Evolutionary conservation across 768 basidiomycete genomes (phyloP).

Genomic region (Cubamyces sp.): DNA sequence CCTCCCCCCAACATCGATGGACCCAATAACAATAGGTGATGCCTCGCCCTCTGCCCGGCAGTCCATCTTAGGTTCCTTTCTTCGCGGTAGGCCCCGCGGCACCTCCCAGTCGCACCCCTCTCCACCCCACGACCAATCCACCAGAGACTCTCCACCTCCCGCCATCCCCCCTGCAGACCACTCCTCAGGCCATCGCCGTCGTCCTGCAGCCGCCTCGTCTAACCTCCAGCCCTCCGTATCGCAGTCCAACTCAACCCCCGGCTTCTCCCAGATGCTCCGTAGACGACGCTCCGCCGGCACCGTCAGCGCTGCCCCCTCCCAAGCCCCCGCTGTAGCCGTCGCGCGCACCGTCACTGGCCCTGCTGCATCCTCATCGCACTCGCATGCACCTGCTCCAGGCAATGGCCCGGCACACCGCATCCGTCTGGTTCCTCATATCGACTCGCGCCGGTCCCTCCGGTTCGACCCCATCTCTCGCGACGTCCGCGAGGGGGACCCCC

Average conservation of each 20-base stretch:
- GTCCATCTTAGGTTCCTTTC: conserved; percentile 73
- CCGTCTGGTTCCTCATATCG: conserved; percentile 94
- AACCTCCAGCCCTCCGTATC: conserved; percentile 42
- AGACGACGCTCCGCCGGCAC: conserved; percentile 68
- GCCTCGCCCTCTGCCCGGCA: conserved; percentile 48
- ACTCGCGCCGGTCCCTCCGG: conserved; percentile 82
- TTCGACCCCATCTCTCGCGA: conserved; percentile 94
- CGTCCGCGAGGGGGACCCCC: conserved; percentile 66
- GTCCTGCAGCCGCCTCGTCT: conserved; percentile 43
- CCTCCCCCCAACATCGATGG: conserved; percentile 30
- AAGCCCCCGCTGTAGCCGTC: conserved; percentile 32
- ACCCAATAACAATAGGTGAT: conserved; percentile 33
- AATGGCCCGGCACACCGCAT: conserved; percentile 63
- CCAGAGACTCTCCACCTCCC: conserved; percentile 50
- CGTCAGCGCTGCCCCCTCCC: conserved; percentile 40
- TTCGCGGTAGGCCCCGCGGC: conserved; percentile 71
- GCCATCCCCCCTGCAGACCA: conserved; percentile 41
- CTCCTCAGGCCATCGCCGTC: conserved; percentile 41
- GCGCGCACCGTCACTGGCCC: conserved; percentile 29
- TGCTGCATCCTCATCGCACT: conserved; percentile 27
- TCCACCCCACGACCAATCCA: conserved; percentile 40
- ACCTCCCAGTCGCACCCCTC: conserved; percentile 59
- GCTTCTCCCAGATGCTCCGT: conserved; percentile 67
- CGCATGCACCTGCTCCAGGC: conserved; percentile 27
- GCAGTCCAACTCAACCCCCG: conserved; percentile 42